Conservation (phyloP, 2,329 filamentous ascomycete species). For the Alternaria hordeiaustralica region DNA sequence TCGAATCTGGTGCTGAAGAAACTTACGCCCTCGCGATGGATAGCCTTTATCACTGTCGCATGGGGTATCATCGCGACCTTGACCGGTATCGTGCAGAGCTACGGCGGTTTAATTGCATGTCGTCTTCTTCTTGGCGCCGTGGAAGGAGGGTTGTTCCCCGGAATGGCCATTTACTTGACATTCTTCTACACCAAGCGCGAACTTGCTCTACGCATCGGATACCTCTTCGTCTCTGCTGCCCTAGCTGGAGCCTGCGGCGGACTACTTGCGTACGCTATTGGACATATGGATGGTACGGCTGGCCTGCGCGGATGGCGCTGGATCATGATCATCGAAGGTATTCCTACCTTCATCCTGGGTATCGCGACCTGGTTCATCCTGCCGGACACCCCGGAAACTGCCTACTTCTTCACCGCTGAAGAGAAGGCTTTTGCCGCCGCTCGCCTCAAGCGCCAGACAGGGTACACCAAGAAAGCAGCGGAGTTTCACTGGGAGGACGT, state of each 20-base stretch:
- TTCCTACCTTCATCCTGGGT: conserved; percentile 62
- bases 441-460: conserved; percentile 59
- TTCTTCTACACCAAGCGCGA: conserved; percentile 79
- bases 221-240: conserved; percentile 74
- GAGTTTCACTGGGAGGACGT: conserved; percentile 69
- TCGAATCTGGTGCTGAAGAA: conserved; percentile 57
- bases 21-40: conserved; percentile 53
- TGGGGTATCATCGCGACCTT: conserved; percentile 69
- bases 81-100: conserved; percentile 71
- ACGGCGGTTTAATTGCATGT: conserved; percentile 69
- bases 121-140: conserved; percentile 72
- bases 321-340: conserved; percentile 70
- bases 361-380: conserved; percentile 64
- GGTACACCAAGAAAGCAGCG: conserved; percentile 56
- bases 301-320: conserved; percentile 74
- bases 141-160: conserved; percentile 74
- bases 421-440: conserved; percentile 66
- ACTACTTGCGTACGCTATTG: conserved; percentile 75
- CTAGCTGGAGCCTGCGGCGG: conserved; percentile 76
- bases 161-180: conserved; percentile 72
- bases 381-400: conserved; percentile 70
- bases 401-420: conserved; percentile 64
- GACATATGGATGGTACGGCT: conserved; percentile 71
- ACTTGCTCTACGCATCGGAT: conserved; percentile 74
- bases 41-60: conserved; percentile 66